Evolutionary conservation across 164 flowering plant genomes (phyloP), one percentile per base, ranked within the genome.

Genomic region (Hamamelis virginiana): DNA sequence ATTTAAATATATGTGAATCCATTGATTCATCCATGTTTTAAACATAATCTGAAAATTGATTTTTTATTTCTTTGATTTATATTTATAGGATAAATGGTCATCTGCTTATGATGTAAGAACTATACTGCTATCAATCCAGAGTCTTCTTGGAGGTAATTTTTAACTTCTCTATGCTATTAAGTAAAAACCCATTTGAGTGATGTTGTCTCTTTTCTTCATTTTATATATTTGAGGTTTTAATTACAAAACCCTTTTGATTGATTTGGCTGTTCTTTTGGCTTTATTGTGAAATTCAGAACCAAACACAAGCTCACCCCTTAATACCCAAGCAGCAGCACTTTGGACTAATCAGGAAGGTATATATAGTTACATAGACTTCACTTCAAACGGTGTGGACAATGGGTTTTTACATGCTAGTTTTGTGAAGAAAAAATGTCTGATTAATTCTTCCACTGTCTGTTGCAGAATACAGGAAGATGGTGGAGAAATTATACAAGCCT

Each of bases 61-160:
- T 16, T 3, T 22, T 51, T n/a, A n/a, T n/a, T 16, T 38, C 18
- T 8, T 9, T 10, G 4, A 5, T 46, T 22, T 19, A 14, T n/a
- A 45, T 62, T 52, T 13, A 33, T 50, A 94, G 97, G 98, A 94
- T 79, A 87, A 91, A 72, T 94, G 98, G 97, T 91, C 98, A 27
- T 94, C 98, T 74, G 98, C 98, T 13, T 94, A 94, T 84, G 96
- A 92, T 80, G 95, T 90, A 45, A 88, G 98, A 75, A 88, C 96
- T 5, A 84, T 93, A 43, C 77, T 93, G 63, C 74, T 93, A 6
- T 93, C 98, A 0, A 91, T 93, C 71, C 98, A 93, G 84, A 88
- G 94, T 71, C 83, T 93, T 27, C 86, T 93, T 45, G 98, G 98
- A 90, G 91, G 89, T 84, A 72, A 47, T 33, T 19, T 41, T 45